Evolutionary conservation across 2,329 filamentous ascomycete genomes (phyloP).

Genomic region (Aschersonia sp.): DNA sequence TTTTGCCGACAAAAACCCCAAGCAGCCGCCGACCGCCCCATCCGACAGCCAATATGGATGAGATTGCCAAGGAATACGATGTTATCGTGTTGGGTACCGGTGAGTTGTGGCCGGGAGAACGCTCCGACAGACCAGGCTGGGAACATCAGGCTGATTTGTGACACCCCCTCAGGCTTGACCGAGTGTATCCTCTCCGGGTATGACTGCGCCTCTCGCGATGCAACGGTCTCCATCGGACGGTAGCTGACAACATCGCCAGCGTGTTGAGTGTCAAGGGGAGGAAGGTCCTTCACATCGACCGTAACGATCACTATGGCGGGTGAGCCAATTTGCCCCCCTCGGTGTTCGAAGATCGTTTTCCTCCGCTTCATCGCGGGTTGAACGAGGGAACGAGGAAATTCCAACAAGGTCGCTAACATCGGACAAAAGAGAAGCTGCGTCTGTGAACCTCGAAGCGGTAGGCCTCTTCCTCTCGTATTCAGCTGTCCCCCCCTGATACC

Average conservation of each 20-base stretch:
- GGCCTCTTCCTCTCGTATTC: slow-evolving; percentile 12
- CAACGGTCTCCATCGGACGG: background rate
- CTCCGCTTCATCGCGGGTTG: no score
- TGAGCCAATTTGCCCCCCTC: slow-evolving; percentile 26
- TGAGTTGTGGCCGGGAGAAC: slow-evolving; percentile 28
- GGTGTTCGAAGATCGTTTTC: no score
- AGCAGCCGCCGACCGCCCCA: background rate
- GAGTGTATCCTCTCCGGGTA: slow-evolving; percentile 99
- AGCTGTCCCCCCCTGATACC: no score
- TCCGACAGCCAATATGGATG: slow-evolving; percentile 57
- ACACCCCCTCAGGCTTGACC: slow-evolving; percentile 56
- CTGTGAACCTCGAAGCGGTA: slow-evolving; percentile 91
- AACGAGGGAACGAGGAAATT: background rate
- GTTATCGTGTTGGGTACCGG: slow-evolving; percentile 96
- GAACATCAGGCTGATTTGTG: slow-evolving; percentile 2
- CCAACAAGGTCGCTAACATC: background rate
- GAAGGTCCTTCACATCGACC: slow-evolving; percentile 97
- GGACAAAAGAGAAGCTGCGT: slow-evolving; percentile 62
- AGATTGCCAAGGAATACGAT: slow-evolving; percentile 97
- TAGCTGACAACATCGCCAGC: slow-evolving; percentile 19
- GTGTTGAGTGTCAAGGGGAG: slow-evolving; percentile 97
- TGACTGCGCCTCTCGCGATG: slow-evolving; percentile 10
- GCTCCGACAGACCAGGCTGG: background rate
- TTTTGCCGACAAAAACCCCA: no score
- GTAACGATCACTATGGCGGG: slow-evolving; percentile 98